Base-by-base conservation (phyloP, 208 protist species). In the Crithidia bombi region DNA sequence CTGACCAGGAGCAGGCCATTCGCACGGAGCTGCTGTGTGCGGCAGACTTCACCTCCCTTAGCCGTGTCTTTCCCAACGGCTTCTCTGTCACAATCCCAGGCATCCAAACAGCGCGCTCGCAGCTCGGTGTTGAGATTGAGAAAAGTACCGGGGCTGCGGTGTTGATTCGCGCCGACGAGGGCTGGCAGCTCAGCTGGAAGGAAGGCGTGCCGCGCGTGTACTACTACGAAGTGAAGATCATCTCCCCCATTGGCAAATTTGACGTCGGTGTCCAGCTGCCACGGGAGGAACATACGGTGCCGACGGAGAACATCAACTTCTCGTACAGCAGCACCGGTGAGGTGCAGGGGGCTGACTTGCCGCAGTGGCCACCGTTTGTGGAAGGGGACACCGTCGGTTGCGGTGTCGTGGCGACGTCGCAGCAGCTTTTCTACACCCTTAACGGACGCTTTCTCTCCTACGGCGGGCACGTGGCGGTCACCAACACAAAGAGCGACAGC, bases 191-290 rank as follows among this genome's bases (percentile, higher is more conserved):
- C 30, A 57, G 69, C 52, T 92, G 86, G 84, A 84, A 83, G 26
- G 83, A 88, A 49, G 90, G 86, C 17, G 56, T 92, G 65, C 90
- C 92, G 25, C 79, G 82, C 17, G 76, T 95, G 25, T 91, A 90
- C 59, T 97, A 97, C 73, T 97, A 89, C 77, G 92, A 97, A 72
- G 90, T 92, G 15, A 92, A 78, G 33, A 55, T 95, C 26, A 73
- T 81, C 50, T 83, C 82, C 19, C 71, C 55, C 5, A 65, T 70
- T 21, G 54, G 56, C 30, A 81, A 81, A 25, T 38, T 90, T 5
- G 73, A 82, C 23, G 64, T 87, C 9, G 85, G 81, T 15, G 75
- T 87, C 11, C 69, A 69, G 58, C 63, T 67, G 56, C 75, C 59
- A 6, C 59, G 46, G 28, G 50, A 68, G 25, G 73, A 68, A 54